Evolutionary conservation across 2,329 filamentous ascomycete genomes (phyloP).

Genomic region (Phaeosphaeria sp.): DNA sequence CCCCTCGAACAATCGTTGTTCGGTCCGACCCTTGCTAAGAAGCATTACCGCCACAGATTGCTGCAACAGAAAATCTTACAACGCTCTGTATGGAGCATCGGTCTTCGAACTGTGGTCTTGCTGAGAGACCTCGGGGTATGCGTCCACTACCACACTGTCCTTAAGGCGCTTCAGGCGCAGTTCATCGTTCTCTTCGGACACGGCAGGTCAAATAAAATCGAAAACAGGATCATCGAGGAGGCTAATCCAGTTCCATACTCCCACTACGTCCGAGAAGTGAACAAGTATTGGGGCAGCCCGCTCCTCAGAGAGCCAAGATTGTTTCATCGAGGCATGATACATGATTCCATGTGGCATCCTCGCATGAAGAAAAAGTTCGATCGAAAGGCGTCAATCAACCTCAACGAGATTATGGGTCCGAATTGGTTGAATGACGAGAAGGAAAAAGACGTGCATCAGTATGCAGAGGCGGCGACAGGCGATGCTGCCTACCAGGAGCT

Average conservation of each 20-base stretch:
- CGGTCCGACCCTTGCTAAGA: conserved; percentile 20
- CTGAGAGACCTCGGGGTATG: conserved; percentile 38
- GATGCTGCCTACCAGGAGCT: neutral
- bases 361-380: conserved; percentile 13
- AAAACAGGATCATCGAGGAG: conserved; percentile 35
- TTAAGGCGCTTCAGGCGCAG: conserved; percentile 34
- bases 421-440: neutral
- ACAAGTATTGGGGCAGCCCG: conserved; percentile 36
- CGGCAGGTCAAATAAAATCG: conserved; percentile 22
- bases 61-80: conserved; percentile 21
- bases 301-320: conserved; percentile 32
- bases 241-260: conserved; percentile 28
- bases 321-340: conserved; percentile 9
- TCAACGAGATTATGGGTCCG: conserved; percentile 13
- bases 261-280: conserved; percentile 34
- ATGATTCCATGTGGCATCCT: conserved; percentile 24
- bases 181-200: conserved; percentile 41
- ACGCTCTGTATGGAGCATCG: conserved; percentile 35
- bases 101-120: conserved; percentile 34
- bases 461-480: neutral
- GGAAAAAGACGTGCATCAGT: neutral
- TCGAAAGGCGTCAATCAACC: conserved; percentile 7
- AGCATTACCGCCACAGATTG: conserved; percentile 31
- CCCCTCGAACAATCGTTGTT: conserved; percentile 34
- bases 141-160: conserved; percentile 33